A percentile compares a stretch with the other conserved stretches of the same genome.
phyloP scores from a whole-genome alignment of 495 filamentous ascomycete genomes.

The Hypomontagnella submonticulosa region DNA sequence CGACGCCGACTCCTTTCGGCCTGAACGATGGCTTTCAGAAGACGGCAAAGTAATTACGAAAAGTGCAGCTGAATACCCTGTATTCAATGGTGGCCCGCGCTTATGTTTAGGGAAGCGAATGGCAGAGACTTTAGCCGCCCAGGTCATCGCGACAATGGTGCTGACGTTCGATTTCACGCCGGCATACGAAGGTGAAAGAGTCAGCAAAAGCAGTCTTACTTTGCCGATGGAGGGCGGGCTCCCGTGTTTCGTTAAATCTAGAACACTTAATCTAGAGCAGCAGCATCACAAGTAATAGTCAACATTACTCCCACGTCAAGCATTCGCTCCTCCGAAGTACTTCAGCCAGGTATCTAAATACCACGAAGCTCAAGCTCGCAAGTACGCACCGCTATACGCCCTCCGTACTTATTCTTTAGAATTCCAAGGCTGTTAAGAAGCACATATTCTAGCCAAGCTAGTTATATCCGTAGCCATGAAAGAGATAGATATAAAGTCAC shows the following conservation, averaged over 20 bases:
- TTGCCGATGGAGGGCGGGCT: constrained; percentile 70
- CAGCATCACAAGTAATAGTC: background rate
- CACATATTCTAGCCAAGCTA: too few relatives aligned
- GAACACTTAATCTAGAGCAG: constrained; percentile 4
- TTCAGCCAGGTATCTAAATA: too few relatives aligned
- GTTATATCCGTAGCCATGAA: too few relatives aligned
- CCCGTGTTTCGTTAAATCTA: constrained; percentile 54
- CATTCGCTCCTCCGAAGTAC: background rate
- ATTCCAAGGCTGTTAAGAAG: too few relatives aligned
- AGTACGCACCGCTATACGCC: too few relatives aligned
- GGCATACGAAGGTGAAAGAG: constrained; percentile 55
- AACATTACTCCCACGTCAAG: background rate
- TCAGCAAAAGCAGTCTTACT: constrained; percentile 67
- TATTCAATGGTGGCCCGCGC: constrained; percentile 69
- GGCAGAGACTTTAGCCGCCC: constrained; percentile 66
- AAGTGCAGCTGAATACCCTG: constrained; percentile 65
- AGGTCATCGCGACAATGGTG: constrained; percentile 62
- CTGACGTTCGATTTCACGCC: constrained; percentile 61
- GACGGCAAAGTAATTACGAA: constrained; percentile 55
- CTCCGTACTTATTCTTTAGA: too few relatives aligned
- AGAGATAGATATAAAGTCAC: too few relatives aligned
- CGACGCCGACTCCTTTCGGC: constrained; percentile 63
- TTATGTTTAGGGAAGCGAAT: constrained; percentile 69
- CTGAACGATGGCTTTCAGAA: constrained; percentile 62
- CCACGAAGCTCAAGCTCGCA: too few relatives aligned